Conservation (phyloP, 2,329 filamentous ascomycete species). For the Verticillium longisporum region DNA sequence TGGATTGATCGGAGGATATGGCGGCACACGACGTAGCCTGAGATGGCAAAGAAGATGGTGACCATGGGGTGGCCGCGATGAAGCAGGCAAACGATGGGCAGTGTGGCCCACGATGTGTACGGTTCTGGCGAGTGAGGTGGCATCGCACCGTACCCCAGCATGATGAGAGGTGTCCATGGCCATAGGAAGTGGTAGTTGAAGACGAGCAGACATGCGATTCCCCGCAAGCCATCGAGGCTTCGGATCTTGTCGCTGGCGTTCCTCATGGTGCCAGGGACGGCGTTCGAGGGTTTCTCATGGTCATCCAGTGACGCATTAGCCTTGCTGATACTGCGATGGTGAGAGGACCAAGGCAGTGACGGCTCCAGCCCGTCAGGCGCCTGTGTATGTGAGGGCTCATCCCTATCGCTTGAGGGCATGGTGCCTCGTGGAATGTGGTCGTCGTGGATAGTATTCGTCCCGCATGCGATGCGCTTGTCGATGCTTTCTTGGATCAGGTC, state of each 20-base stretch:
- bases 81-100: slow-evolving; percentile 32
- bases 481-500: neutral
- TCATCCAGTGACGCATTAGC: slow-evolving; percentile 6
- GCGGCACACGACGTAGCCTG: slow-evolving; percentile 32
- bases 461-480: neutral
- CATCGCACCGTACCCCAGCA: slow-evolving; percentile 31
- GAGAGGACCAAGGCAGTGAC: neutral
- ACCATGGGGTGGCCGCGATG: slow-evolving; percentile 34
- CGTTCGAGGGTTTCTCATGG: neutral
- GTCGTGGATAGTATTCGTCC: neutral
- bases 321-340: slow-evolving; percentile 1
- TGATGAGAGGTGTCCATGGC: slow-evolving; percentile 31
- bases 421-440: neutral
- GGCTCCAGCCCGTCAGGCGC: slow-evolving; percentile 2
- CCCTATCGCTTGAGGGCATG: slow-evolving; percentile 6
- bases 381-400: slow-evolving; percentile 4
- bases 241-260: slow-evolving; percentile 24
- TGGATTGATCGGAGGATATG: slow-evolving; percentile 29
- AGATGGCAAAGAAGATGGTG: slow-evolving; percentile 35
- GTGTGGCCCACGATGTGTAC: slow-evolving; percentile 20
- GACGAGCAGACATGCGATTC: slow-evolving; percentile 32
- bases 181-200: slow-evolving; percentile 36
- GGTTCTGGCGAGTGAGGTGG: slow-evolving; percentile 26
- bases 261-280: slow-evolving; percentile 4
- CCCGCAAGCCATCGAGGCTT: slow-evolving; percentile 32